Evolutionary conservation across 768 basidiomycete species (phyloP).

Genomic region (Termitomyces sp.): DNA sequence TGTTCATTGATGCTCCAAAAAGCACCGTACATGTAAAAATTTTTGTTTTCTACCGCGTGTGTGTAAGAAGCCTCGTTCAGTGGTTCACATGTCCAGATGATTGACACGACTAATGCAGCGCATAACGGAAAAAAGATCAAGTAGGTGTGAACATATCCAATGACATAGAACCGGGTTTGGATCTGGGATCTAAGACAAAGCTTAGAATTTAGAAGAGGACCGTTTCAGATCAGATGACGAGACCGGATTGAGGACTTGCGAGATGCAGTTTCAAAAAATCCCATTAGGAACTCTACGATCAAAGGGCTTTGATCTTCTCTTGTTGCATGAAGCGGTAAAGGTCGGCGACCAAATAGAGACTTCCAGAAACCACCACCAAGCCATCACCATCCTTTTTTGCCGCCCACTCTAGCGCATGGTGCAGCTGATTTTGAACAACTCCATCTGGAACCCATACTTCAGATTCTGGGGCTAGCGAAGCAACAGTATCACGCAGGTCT

Average conservation of each 20-base stretch:
- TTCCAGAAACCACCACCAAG: constrained; percentile 81
- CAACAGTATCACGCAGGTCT: constrained; percentile 46
- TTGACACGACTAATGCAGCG: background rate
- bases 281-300: background rate
- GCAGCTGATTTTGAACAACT: constrained; percentile 17
- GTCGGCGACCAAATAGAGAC: constrained; percentile 93
- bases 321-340: constrained; percentile 60
- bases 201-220: background rate
- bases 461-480: constrained; percentile 37
- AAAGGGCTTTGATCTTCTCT: background rate
- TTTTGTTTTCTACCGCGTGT: too few species aligned
- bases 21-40: too few species aligned
- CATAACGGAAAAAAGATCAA: too few species aligned
- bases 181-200: background rate
- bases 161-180: background rate
- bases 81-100: background rate
- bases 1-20: too few species aligned
- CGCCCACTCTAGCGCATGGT: constrained; percentile 42
- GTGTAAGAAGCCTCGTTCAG: too few species aligned
- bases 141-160: background rate
- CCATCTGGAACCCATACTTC: constrained; percentile 42
- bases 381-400: constrained; percentile 40
- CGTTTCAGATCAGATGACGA: background rate
- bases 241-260: background rate
- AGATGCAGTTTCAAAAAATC: background rate